These are phyloP conservation scores for Trypanosoma boissoni DNA, from an alignment of 208 protist species.

Conservation along the genomic window DNA sequence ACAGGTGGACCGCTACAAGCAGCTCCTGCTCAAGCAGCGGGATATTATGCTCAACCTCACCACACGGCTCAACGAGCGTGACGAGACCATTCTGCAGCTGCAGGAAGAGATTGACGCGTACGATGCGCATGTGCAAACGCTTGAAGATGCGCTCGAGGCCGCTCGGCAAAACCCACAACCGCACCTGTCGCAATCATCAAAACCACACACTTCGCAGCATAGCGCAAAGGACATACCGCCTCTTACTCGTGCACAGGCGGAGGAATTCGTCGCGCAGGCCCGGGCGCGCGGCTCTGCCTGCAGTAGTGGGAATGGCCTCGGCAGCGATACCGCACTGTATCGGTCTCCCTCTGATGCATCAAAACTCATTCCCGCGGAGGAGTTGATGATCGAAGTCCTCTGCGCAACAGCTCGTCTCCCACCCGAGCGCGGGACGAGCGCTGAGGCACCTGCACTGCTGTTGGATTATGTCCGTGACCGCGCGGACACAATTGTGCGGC, in stretches of 20 bases:
- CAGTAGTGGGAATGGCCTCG: not conserved
- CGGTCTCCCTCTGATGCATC: not conserved
- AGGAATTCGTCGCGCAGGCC: too few species aligned
- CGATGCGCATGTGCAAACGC: constrained; percentile 66
- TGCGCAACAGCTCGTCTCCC: too few species aligned
- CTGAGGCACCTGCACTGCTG: constrained; percentile 8
- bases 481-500: constrained; percentile 25
- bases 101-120: constrained; percentile 89
- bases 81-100: constrained; percentile 87
- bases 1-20: constrained; percentile 94
- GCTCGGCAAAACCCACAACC: constrained; percentile 10
- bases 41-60: constrained; percentile 96
- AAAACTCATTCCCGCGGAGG: too few species aligned
- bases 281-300: too few species aligned
- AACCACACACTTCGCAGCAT: too few species aligned
- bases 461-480: constrained; percentile 25
- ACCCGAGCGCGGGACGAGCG: too few species aligned
- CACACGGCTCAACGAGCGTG: constrained; percentile 89
- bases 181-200: too few species aligned
- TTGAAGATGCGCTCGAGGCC: constrained; percentile 63
- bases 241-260: too few species aligned
- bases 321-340: not conserved
- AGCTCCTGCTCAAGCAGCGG: constrained; percentile 95
- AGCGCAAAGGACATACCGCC: too few species aligned
- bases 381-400: too few species aligned